Base-by-base conservation (phyloP, 345 rosid species). In the Nephelium lappaceum region DNA sequence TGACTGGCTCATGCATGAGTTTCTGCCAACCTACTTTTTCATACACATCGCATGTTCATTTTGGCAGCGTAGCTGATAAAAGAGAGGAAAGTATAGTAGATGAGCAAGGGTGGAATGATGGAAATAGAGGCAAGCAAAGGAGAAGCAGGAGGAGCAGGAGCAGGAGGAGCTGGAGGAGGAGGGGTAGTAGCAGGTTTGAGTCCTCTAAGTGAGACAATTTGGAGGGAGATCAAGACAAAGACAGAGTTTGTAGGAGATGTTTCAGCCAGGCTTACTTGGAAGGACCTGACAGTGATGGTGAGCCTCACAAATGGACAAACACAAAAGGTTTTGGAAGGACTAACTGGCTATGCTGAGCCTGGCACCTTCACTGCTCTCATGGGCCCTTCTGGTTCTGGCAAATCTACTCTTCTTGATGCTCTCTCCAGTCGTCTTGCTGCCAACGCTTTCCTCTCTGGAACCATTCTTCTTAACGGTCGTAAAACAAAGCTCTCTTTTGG, bases 361-460 rank as follows among this genome's bases (percentile, higher is more conserved):
- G 98, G 98, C 7, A 76, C 87, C 14, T 57, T 95, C 55, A 95
- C 95, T 0, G 97, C 98, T 19, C 90, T 95, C 72, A 95, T 95
- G 98, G 98, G 98, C 0, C 98, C 98, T 47, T 95, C 98, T 24
- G 97, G 98, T 6, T 95, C 98, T 0, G 98, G 98, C 11, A 95
- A 95, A 78, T 95, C 98, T 11, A 95, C 98, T 45, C 88, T 95
- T 55, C 98, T 95, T 14, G 98, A 95, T 39, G 98, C 98, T 47
- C 90, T 95, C 11, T 79, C 98, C 11, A 84, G 97, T 80, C 92
- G 98, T 76, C 89, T 95, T n/a, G 98, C 98, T 25, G 84, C 98
- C 12, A 95, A 95, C 76, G 92, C 98, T 77, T 95, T 92, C 67
- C 95, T 91, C 64, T 91, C 98, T 3, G 98, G 98, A 18, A 77